These are phyloP conservation scores for Didymella lethalis DNA, from an alignment of 2,329 filamentous ascomycete species.

Conservation along the genomic window DNA sequence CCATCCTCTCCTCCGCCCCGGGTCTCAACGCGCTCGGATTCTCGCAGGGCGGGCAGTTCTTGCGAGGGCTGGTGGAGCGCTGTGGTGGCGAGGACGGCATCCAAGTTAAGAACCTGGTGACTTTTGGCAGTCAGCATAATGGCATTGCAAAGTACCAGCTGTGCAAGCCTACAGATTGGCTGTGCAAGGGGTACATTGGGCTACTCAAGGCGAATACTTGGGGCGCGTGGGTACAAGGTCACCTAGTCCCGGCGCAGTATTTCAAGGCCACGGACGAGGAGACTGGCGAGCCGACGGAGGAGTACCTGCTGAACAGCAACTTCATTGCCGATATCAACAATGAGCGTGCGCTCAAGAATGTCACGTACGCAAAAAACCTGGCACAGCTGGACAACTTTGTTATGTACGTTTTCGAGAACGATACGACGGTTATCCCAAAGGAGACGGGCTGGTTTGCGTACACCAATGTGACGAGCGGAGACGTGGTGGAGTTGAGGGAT, in stretches of 20 bases:
- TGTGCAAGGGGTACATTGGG: conserved; percentile 82
- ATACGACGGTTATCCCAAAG: conserved; percentile 86
- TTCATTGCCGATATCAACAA: conserved; percentile 98
- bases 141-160: conserved; percentile 84
- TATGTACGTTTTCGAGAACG: conserved; percentile 89
- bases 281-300: conserved; percentile 63
- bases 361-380: conserved; percentile 75
- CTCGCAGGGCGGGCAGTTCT: conserved; percentile 93
- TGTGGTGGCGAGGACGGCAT: conserved; percentile 69
- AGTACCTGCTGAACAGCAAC: conserved; percentile 81
- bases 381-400: conserved; percentile 76
- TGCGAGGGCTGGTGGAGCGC: conserved; percentile 87
- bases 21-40: conserved; percentile 93
- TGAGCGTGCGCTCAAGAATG: conserved; percentile 78
- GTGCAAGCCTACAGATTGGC: conserved; percentile 75
- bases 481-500: conserved; percentile 72
- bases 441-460: conserved; percentile 92
- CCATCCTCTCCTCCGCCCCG: conserved; percentile 80
- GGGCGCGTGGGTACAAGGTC: conserved; percentile 77
- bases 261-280: conserved; percentile 72
- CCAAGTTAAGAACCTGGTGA: conserved; percentile 79
- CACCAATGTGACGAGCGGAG: conserved; percentile 67
- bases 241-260: conserved; percentile 92
- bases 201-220: conserved; percentile 83
- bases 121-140: conserved; percentile 90